A percentile compares a stretch with the other conserved stretches of the same genome.
phyloP scores from a whole-genome alignment of 2,329 filamentous ascomycete genomes.

The Xylariales sp. region DNA sequence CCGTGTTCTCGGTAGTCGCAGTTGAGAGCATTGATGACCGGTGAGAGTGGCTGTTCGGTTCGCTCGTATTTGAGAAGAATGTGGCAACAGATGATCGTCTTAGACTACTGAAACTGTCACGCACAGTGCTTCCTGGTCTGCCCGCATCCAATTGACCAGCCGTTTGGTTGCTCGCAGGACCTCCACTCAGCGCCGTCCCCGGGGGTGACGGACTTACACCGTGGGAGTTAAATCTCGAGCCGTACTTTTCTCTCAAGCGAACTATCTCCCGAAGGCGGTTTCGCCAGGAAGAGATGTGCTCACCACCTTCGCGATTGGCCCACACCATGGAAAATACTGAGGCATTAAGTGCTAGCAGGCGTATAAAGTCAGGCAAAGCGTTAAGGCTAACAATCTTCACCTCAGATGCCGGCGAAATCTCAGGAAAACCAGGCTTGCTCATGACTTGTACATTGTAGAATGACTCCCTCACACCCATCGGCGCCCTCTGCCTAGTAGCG shows the following conservation, averaged over 20 bases:
- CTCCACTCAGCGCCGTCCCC: slow-evolving; percentile 26
- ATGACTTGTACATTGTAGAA: slow-evolving; percentile 92
- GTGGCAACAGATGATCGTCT: slow-evolving; percentile 62
- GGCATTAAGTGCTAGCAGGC: slow-evolving; percentile 85
- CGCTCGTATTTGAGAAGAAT: slow-evolving; percentile 55
- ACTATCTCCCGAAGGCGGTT: slow-evolving; percentile 82
- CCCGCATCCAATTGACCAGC: slow-evolving; percentile 26
- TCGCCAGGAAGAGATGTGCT: slow-evolving; percentile 86
- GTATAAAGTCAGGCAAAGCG: slow-evolving; percentile 79
- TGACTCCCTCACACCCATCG: slow-evolving; percentile 33
- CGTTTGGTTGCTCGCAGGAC: slow-evolving; percentile 25
- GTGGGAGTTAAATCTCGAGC: slow-evolving; percentile 31
- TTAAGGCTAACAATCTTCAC: slow-evolving; percentile 84
- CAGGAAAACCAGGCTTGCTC: slow-evolving; percentile 83
- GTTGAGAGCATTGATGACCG: slow-evolving; percentile 55
- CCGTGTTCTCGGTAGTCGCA: slow-evolving; percentile 50
- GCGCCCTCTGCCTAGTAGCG: slow-evolving; percentile 40
- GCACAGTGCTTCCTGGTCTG: slow-evolving; percentile 44
- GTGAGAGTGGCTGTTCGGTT: slow-evolving; percentile 47
- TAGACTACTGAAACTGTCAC: slow-evolving; percentile 58
- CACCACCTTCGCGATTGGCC: slow-evolving; percentile 69
- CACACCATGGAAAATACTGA: slow-evolving; percentile 93
- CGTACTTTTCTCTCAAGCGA: slow-evolving; percentile 68
- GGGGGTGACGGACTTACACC: slow-evolving; percentile 22
- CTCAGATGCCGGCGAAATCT: slow-evolving; percentile 84